Evolutionary conservation across 352 stramenopile genomes (phyloP).

Genomic region (Phytophthora melonis): DNA sequence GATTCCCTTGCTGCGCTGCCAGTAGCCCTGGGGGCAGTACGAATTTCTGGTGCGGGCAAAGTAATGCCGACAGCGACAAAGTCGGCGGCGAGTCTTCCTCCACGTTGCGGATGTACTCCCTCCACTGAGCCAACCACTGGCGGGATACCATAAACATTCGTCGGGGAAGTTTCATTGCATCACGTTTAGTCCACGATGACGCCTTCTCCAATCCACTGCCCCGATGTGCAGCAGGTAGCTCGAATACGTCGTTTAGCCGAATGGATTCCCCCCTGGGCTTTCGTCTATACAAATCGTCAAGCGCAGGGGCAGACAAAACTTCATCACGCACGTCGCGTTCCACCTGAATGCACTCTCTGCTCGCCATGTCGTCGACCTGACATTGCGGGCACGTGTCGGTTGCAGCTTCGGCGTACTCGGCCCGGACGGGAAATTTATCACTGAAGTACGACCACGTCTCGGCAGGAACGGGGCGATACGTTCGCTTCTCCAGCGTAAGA

Average conservation of each 20-base stretch:
- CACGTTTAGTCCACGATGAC: conserved; percentile 31
- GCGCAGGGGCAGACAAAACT: conserved; percentile 59
- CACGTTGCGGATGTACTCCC: conserved; percentile 81
- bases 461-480: conserved; percentile 59
- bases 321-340: conserved; percentile 65
- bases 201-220: conserved; percentile 35
- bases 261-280: conserved; percentile 43
- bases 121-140: conserved; percentile 72
- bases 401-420: conserved; percentile 45
- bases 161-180: conserved; percentile 17
- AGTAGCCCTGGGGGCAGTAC: conserved; percentile 60
- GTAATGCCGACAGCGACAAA: conserved; percentile 44
- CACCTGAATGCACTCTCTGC: conserved; percentile 61
- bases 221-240: conserved; percentile 30
- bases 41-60: conserved; percentile 68
- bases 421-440: conserved; percentile 56
- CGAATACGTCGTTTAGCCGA: conserved; percentile 60
- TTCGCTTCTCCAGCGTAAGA: conserved; percentile 72
- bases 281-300: conserved; percentile 67
- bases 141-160: conserved; percentile 70
- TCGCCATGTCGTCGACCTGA: conserved; percentile 54
- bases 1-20: conserved; percentile 47
- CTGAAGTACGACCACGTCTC: conserved; percentile 75
- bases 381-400: conserved; percentile 62
- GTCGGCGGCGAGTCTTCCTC: conserved; percentile 44